A percentile compares a stretch with the other conserved stretches of the same genome.
phyloP scores from a whole-genome alignment of 2,329 filamentous ascomycete species.

The Penicillium sp. region DNA sequence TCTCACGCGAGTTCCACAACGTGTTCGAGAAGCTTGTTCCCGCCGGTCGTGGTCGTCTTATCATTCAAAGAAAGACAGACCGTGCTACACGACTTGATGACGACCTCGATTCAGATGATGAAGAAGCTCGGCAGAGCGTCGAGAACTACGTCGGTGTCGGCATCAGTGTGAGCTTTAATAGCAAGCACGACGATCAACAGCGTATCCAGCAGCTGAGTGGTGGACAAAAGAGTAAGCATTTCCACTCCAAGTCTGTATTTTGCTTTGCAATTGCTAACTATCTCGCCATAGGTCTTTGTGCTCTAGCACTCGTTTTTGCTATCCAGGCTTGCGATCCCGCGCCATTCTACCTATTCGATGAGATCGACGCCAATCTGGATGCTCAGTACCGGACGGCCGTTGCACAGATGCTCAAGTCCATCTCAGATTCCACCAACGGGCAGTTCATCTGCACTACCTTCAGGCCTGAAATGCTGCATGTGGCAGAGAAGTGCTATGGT shows the following conservation, averaged over 20 bases:
- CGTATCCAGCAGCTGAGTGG: constrained; percentile 95
- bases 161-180: constrained; percentile 98
- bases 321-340: constrained; percentile 96
- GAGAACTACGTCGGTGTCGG: constrained; percentile 97
- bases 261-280: constrained; percentile 9
- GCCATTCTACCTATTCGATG: constrained; percentile 98
- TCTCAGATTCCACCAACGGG: constrained; percentile 58
- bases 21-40: constrained; percentile 96
- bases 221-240: constrained; percentile 84
- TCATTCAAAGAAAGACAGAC: constrained; percentile 90
- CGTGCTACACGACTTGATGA: constrained; percentile 62
- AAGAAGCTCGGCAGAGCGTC: constrained; percentile 61
- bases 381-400: constrained; percentile 97
- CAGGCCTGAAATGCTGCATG: constrained; percentile 89
- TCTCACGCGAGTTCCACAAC: constrained; percentile 84
- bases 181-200: constrained; percentile 96
- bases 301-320: constrained; percentile 97
- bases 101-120: constrained; percentile 64
- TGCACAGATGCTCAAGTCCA: constrained; percentile 78
- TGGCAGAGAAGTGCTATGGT: constrained; percentile 97
- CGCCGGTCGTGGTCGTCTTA: constrained; percentile 82
- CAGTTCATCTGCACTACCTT: constrained; percentile 99
- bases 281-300: constrained; percentile 70
- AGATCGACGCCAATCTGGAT: constrained; percentile 97
- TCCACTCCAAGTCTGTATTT: background rate